A percentile compares a stretch with the other conserved stretches of the same genome.
Conservation (phyloP, 345 rosid genomes). For the Bretschneidera sinensis region DNA sequence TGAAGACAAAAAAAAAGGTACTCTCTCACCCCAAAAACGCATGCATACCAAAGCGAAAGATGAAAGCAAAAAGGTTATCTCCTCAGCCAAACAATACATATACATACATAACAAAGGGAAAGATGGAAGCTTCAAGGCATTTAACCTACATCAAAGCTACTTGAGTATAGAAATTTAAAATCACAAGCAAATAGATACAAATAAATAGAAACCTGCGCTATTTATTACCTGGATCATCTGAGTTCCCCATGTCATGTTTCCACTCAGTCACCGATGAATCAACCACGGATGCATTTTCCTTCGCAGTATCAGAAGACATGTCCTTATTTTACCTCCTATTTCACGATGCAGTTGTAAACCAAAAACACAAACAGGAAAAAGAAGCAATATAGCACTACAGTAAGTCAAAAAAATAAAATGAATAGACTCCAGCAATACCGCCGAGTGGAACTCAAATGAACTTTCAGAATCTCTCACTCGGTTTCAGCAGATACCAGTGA, state of each 20-base stretch:
- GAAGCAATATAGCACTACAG: not conserved
- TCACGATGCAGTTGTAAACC: constrained; percentile 12
- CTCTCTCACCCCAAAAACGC: no score
- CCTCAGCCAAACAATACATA: no score
- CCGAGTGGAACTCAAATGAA: not conserved
- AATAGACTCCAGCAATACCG: not conserved
- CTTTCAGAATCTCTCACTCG: not conserved
- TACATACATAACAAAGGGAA: no score
- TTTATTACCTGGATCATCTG: constrained; percentile 67
- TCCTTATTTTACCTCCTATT: constrained; percentile 24
- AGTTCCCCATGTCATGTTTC: constrained; percentile 61
- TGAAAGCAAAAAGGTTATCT: no score
- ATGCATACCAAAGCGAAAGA: no score
- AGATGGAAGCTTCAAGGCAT: not conserved
- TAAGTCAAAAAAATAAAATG: not conserved
- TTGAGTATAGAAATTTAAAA: no score
- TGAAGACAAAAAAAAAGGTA: not conserved
- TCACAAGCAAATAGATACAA: no score
- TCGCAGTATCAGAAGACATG: constrained; percentile 84
- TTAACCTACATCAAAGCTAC: no score
- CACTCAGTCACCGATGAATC: constrained; percentile 83
- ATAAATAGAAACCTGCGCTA: not conserved
- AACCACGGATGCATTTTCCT: constrained; percentile 83
- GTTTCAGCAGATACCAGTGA: not conserved
- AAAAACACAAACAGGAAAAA: constrained; percentile 5